Evolutionary conservation across 108 stramenopile species (phyloP), one percentile per base, ranked within the genome.

Genomic region (Cyclotella cryptica): DNA sequence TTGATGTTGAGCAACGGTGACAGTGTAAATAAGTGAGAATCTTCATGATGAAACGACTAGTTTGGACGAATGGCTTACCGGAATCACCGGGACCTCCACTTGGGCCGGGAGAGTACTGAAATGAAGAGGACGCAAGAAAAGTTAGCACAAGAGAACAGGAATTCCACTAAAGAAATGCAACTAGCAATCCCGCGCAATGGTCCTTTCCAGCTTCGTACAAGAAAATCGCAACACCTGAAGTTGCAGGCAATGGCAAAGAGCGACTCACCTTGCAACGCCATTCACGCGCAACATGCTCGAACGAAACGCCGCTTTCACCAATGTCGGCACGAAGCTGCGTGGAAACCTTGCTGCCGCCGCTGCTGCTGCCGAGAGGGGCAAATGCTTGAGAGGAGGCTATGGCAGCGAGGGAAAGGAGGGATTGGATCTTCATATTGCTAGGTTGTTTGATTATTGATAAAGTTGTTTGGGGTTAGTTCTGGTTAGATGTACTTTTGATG

Each of bases 191-290:
- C 35, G 6, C 35, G 2, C 35, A 6, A 35, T 35, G 6, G 35
- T 6, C 35, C 35, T 35, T 35, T 35, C 35, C 35, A 35, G 35
- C 35, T 35, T 6, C 6, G 35, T 5, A 2, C 35, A 35, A 35
- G 35, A 4, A n/a, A 52, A 66, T 28, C 44, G 45, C 24, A 5
- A 35, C 65, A 66, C 43, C 29, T 15, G 21, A 12, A 47, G 24
- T 9, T 21, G 5, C 15, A 7, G 0, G 46, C 3, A 21, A 66
- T 66, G 27, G 14, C 42, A 28, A 30, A 54, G 78, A 76, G 9
- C 15, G 40, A 28, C 81, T 64, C 87, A 87, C 90, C 70, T 95
- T 90, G 85, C 91, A 95, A 27, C 91, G 81, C 91, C 91, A 95
- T 77, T 92, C 91, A 21, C 91, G 81, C 13, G 89, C 88, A 19